A percentile compares a stretch with the other conserved stretches of the same genome.
Conservation (phyloP, 306 rosid genomes). For the Begonia peltatifolia region DNA sequence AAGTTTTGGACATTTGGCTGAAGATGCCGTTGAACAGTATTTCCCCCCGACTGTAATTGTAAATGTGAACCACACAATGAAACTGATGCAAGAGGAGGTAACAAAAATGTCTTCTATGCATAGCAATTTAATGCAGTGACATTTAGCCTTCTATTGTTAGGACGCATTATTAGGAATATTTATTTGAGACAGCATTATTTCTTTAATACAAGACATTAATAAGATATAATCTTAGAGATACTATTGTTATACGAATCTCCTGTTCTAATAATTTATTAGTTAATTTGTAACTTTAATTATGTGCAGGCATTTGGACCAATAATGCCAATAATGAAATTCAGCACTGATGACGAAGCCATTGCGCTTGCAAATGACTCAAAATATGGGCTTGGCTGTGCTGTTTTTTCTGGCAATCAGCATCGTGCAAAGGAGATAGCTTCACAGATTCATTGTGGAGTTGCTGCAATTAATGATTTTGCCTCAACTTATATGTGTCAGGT, state of each 20-base stretch:
- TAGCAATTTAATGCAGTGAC: too few relatives aligned
- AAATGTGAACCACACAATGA: slow-evolving; percentile 83
- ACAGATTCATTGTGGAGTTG: slow-evolving; percentile 68
- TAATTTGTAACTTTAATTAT: neutral
- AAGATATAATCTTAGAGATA: too few relatives aligned
- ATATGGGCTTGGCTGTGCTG: slow-evolving; percentile 89
- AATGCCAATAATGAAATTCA: slow-evolving; percentile 80
- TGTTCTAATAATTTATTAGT: neutral
- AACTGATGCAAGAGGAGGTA: slow-evolving; percentile 98
- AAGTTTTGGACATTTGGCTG: slow-evolving; percentile 73
- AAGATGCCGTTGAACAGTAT: slow-evolving; percentile 86
- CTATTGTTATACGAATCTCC: too few relatives aligned
- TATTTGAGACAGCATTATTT: too few relatives aligned
- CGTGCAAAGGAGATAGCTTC: slow-evolving; percentile 70
- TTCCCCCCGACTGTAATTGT: slow-evolving; percentile 79
- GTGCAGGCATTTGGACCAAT: slow-evolving; percentile 86
- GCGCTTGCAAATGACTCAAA: slow-evolving; percentile 77
- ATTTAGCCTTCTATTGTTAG: too few relatives aligned
- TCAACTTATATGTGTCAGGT: slow-evolving; percentile 86
- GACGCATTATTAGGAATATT: too few relatives aligned
- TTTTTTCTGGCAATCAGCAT: slow-evolving; percentile 70
- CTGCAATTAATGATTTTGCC: slow-evolving; percentile 75
- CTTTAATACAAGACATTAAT: too few relatives aligned
- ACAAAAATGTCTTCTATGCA: too few relatives aligned
- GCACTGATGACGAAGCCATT: slow-evolving; percentile 70